Evolutionary conservation across 345 rosid species (phyloP), one percentile per base, ranked within the genome.

Genomic region (Eucalyptus globulus): DNA sequence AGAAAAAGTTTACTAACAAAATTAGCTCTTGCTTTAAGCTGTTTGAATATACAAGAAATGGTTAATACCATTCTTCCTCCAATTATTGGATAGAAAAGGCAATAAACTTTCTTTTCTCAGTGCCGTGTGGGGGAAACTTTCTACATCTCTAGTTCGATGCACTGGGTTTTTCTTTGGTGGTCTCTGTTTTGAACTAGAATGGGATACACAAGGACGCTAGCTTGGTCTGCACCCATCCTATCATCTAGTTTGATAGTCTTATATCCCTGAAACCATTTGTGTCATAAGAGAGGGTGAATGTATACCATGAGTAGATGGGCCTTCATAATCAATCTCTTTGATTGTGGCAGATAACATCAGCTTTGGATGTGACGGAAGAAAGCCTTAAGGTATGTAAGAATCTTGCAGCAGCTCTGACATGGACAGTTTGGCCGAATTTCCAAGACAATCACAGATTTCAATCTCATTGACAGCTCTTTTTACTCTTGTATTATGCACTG

Each of bases 281-380:
- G 85, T 40, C 47, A 21, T 21, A 21, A 76, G 85, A 76, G 47
- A 6, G 29, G 81, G 27, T 72, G 26, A 34, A 72, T 72, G 26
- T 72, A 37, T 76, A 21, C 85, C 26, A 13, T 76, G 47, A 40
- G 27, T 76, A 11, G 47, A 6, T 76, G 22, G 14, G 47, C 87
- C 87, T 15, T 56, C 12, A 69, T 67, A 37, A 45, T 50, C 22
- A 7, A 29, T 80, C 89, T 44, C 89, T 89, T 6, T 85, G 81
- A 87, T 89, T 90, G 89, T 87, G 90, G 92, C 96, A 97, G 99
- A 97, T 96, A 96, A 89, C 95, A 72, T 88, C 96, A 81, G 97
- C 97, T 89, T 90, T 95, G 93, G 98, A 97, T 65, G 94, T 92
- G 37, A 89, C 93, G 5, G 98, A 95, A 90, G 98, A 96, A 91